Evolutionary conservation across 2,329 filamentous ascomycete species (phyloP).

Genomic region (Ceratocystis harringtonii): DNA sequence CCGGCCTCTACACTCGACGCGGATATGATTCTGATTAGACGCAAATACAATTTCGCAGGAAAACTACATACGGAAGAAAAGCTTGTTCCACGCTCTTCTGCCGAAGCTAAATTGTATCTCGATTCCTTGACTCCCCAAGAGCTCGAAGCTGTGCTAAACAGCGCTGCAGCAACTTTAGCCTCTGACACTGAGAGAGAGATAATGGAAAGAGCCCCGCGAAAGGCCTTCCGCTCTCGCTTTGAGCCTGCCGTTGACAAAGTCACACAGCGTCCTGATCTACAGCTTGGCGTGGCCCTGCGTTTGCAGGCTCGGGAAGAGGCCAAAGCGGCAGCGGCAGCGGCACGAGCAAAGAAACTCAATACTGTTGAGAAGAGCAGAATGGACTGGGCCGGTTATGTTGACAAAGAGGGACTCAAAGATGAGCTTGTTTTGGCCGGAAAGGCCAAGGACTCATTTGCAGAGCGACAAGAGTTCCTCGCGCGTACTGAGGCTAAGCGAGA

Average conservation of each 20-base stretch:
- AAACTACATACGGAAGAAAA: slow-evolving; percentile 59
- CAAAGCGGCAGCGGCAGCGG: slow-evolving; percentile 25
- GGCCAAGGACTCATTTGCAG: slow-evolving; percentile 48
- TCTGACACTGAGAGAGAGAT: slow-evolving; percentile 15
- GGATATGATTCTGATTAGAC: slow-evolving; percentile 47
- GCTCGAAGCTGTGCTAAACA: slow-evolving; percentile 17
- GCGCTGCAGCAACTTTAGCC: slow-evolving; percentile 3
- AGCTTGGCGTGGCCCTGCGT: slow-evolving; percentile 38
- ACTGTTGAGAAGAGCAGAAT: slow-evolving; percentile 58
- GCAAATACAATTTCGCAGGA: slow-evolving; percentile 61
- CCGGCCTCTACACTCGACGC: slow-evolving; percentile 19
- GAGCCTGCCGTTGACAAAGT: slow-evolving; percentile 38
- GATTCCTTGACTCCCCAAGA: slow-evolving; percentile 23
- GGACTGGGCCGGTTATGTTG: slow-evolving; percentile 59
- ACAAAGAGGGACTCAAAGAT: slow-evolving; percentile 55
- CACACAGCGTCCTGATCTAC: slow-evolving; percentile 38
- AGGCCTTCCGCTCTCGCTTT: slow-evolving; percentile 47
- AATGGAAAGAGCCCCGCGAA: slow-evolving; percentile 31
- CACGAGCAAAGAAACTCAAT: slow-evolving; percentile 44
- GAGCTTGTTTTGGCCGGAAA: slow-evolving; percentile 50
- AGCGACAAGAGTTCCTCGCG: slow-evolving; percentile 49
- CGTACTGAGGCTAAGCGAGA: slow-evolving; percentile 48
- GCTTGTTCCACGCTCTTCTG: slow-evolving; percentile 47
- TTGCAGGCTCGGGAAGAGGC: slow-evolving; percentile 34
- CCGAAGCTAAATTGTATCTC: slow-evolving; percentile 50